Evolutionary conservation across 2,329 filamentous ascomycete genomes (phyloP).

Genomic region (Scedosporium dehoogii): DNA sequence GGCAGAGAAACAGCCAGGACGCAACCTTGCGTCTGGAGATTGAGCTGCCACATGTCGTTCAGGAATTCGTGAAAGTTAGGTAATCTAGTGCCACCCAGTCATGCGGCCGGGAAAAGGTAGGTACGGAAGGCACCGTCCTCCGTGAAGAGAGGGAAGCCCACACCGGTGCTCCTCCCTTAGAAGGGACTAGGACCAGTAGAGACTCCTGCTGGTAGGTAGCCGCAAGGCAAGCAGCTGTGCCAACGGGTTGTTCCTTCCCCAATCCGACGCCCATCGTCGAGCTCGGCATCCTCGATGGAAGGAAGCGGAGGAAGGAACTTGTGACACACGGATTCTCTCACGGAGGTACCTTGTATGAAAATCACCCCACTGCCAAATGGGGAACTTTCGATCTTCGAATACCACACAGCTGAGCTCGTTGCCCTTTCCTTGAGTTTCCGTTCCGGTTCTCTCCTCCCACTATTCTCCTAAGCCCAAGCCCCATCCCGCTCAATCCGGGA

Average conservation of each 20-base stretch:
- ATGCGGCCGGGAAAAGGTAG: too few species aligned
- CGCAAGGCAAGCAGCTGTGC: background rate
- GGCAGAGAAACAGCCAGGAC: too few species aligned
- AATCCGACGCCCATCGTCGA: background rate
- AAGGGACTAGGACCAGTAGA: too few species aligned
- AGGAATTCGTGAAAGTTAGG: too few species aligned
- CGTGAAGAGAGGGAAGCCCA: too few species aligned
- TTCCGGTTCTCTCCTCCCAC: background rate
- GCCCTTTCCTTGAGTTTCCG: background rate
- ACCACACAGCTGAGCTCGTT: background rate
- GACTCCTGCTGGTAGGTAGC: background rate
- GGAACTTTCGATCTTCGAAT: background rate
- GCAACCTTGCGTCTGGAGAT: too few species aligned
- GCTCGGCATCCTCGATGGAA: background rate
- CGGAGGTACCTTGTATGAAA: background rate
- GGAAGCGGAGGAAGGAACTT: background rate
- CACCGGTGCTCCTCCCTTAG: too few species aligned
- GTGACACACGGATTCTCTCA: background rate
- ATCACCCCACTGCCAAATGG: background rate
- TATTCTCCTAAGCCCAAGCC: background rate
- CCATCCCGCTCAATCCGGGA: background rate
- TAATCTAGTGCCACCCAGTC: too few species aligned
- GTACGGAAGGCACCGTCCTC: too few species aligned
- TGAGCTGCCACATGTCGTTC: too few species aligned
- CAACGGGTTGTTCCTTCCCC: background rate